Conservation (phyloP, 345 rosid genomes). For the Bruguiera sexangula region DNA sequence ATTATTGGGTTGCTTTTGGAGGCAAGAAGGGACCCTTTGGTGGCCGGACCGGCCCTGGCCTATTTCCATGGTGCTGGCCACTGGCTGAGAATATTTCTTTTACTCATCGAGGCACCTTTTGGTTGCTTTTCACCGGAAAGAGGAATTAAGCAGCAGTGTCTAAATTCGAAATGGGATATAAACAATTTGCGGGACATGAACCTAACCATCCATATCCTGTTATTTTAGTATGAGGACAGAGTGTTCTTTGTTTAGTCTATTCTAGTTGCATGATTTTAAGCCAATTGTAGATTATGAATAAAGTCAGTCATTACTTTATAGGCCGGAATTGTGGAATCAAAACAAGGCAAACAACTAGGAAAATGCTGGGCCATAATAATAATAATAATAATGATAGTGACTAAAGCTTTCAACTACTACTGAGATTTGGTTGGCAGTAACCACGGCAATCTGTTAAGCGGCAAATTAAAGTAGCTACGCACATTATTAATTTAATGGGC, state of each 20-base stretch:
- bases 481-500: too few species aligned
- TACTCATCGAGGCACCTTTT: conserved; percentile 23
- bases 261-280: conserved; percentile 9
- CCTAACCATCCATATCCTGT: conserved; percentile 19
- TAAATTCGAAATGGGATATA: conserved; percentile 8
- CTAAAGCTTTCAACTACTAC: too few species aligned
- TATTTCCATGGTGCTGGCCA: conserved; percentile 45
- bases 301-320: conserved; percentile 16
- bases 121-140: conserved; percentile 20
- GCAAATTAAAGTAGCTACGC: too few species aligned
- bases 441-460: too few species aligned
- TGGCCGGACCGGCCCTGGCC: conserved; percentile 6
- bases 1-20: conserved; percentile 35
- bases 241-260: background rate
- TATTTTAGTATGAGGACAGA: conserved; percentile 11
- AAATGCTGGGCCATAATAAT: too few species aligned
- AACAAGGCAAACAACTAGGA: background rate
- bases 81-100: conserved; percentile 29
- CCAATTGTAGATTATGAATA: conserved; percentile 12
- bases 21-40: conserved; percentile 37
- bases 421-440: too few species aligned
- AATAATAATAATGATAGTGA: too few species aligned
- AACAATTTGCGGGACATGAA: conserved; percentile 11
- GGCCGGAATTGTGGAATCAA: background rate
- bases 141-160: conserved; percentile 9